These are phyloP conservation scores for Nannochloropsis salina DNA, from an alignment of 108 stramenopile species.

Conservation along the genomic window DNA sequence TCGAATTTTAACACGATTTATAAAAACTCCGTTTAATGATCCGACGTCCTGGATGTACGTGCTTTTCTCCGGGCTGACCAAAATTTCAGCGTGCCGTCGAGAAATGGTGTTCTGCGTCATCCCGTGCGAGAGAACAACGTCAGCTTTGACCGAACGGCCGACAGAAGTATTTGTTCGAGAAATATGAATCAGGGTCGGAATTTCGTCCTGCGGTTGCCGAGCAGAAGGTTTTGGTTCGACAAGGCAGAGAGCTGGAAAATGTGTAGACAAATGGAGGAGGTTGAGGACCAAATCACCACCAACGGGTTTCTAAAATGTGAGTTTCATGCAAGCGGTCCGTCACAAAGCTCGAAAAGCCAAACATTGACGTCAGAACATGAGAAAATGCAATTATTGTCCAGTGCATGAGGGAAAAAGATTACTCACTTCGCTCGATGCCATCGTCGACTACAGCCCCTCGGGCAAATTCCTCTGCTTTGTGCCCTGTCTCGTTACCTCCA, in stretches of 20 bases:
- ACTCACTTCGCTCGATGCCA: constrained; percentile 15
- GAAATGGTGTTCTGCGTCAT: background rate
- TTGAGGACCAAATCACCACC: background rate
- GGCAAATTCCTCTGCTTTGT: background rate
- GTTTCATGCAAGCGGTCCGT: too few relatives aligned
- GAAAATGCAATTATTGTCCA: background rate
- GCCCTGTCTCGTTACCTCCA: background rate
- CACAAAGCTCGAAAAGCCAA: background rate
- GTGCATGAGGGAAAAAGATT: background rate
- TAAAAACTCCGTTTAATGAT: background rate
- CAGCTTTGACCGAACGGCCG: background rate
- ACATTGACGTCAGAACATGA: background rate
- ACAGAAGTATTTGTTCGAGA: background rate
- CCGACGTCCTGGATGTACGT: constrained; percentile 17
- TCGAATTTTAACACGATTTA: constrained; percentile 9
- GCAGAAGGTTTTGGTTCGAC: background rate
- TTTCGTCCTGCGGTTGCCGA: background rate
- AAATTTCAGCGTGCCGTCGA: background rate
- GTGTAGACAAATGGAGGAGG: background rate
- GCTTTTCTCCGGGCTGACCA: background rate
- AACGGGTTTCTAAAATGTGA: too few relatives aligned
- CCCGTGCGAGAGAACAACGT: background rate
- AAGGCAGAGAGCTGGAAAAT: background rate
- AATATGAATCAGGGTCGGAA: background rate
- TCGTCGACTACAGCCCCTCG: background rate